Base-by-base conservation (phyloP, 2,329 filamentous ascomycete species). In the Hypoxylon rubiginosum region DNA sequence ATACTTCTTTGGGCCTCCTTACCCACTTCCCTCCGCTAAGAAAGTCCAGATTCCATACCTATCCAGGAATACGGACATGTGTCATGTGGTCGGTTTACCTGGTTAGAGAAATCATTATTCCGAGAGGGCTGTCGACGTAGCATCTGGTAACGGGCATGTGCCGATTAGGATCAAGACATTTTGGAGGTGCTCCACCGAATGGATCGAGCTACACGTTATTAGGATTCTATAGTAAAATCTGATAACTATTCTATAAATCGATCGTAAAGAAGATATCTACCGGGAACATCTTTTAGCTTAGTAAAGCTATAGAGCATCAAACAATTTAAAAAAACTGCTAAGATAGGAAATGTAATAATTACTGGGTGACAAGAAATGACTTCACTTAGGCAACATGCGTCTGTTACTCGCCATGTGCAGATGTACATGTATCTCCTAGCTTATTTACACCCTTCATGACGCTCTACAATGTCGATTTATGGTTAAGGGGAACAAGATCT, bases 1-100 rank as follows among this genome's bases (percentile, higher is more conserved):
- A 69, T 53, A 69, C 67, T 62, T 4, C 41, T 64, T 69, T 67
- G 7, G 55, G 63, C 3, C 39, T 41, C 45, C 50, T 50, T 58
- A 56, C 39, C 59, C 60, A 59, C 66, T 66, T 46, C 52, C 51
- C 66, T 67, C 54, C 60, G 45, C 54, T 17, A 4, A 41, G 13
- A 41, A 41, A 34, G 54, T 56, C 54, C 64, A 48, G 17, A 50
- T 49, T 34, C 21, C 26, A 58, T 52, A 36, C 56, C 30, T 45
- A 3, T 43, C 48, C 26, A 45, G 55, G 30, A 48, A 57, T 32
- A 17, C 19, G 24, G 41, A 30, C 57, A 62, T 62, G 46, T 57
- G 43, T 43, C 17, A 49, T 39, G 30, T 34, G n/a, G 8, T 48
- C 30, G 5, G 15, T 53, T 21, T 15, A 36, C 49, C 49, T 19